A percentile compares a stretch with the other conserved stretches of the same genome.
Conservation (phyloP, 345 rosid genomes). For the Citrus maxima region DNA sequence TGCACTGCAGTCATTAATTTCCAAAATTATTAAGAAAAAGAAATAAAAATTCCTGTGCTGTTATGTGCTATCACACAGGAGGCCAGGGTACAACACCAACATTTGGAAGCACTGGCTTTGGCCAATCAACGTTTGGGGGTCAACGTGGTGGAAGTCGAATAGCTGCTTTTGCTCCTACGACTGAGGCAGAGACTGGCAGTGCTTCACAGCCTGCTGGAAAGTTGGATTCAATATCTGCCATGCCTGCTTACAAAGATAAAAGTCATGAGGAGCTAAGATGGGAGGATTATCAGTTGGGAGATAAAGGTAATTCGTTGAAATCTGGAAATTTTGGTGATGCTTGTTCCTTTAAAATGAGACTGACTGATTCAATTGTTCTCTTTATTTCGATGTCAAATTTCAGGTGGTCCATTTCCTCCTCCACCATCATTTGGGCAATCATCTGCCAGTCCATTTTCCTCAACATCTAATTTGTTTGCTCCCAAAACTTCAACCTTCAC, state of each 20-base stretch:
- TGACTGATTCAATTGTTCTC: background rate
- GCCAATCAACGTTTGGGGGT: slow-evolving; percentile 65
- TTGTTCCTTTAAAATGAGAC: background rate
- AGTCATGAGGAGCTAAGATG: slow-evolving; percentile 89
- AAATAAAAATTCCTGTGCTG: background rate
- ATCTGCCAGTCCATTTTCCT: slow-evolving; percentile 52
- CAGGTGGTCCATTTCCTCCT: slow-evolving; percentile 73
- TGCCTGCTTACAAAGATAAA: slow-evolving; percentile 68
- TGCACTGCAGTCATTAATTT: background rate
- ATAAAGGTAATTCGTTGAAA: slow-evolving; percentile 61
- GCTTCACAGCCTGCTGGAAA: slow-evolving; percentile 54
- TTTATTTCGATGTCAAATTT: slow-evolving; percentile 7
- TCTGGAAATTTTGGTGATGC: background rate
- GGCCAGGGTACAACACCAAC: slow-evolving; percentile 61
- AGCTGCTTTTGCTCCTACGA: slow-evolving; percentile 55
- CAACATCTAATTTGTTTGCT: slow-evolving; percentile 48
- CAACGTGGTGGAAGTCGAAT: slow-evolving; percentile 83
- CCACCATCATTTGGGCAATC: slow-evolving; percentile 45
- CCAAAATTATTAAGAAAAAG: background rate
- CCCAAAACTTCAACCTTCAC: slow-evolving; percentile 41
- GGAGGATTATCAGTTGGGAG: slow-evolving; percentile 96
- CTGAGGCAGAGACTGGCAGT: slow-evolving; percentile 50
- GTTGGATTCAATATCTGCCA: slow-evolving; percentile 83
- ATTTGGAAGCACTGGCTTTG: slow-evolving; percentile 63
- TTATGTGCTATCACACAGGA: slow-evolving; percentile 42